A percentile compares a stretch with the other conserved stretches of the same genome.
Conservation (phyloP, 1,284 basidiomycete species). For the Sporisorium graminicola region DNA sequence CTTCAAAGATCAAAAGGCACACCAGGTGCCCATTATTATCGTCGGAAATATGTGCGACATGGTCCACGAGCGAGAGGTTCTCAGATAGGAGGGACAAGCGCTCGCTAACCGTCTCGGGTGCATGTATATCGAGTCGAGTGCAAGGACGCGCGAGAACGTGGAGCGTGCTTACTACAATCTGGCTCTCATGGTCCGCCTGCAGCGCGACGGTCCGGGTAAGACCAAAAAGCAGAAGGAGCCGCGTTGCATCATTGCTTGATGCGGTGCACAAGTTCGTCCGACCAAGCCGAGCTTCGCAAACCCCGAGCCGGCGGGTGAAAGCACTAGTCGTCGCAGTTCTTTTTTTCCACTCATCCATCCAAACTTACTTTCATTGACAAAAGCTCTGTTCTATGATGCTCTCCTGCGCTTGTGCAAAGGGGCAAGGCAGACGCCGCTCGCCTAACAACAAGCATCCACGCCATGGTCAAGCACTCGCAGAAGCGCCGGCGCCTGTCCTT, state of each 20-base stretch:
- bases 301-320: too few relatives aligned
- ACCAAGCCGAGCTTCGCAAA: too few relatives aligned
- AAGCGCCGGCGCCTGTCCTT: too few relatives aligned
- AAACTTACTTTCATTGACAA: too few relatives aligned
- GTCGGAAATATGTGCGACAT: conserved; percentile 91
- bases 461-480: too few relatives aligned
- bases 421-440: too few relatives aligned
- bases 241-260: conserved; percentile 66
- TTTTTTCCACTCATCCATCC: too few relatives aligned
- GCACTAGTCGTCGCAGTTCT: too few relatives aligned
- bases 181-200: conserved; percentile 63
- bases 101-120: conserved; percentile 68
- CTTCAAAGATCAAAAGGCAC: conserved; percentile 69
- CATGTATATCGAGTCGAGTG: conserved; percentile 70
- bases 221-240: conserved; percentile 61
- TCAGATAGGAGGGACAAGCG: conserved; percentile 67
- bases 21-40: conserved; percentile 79
- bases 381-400: too few relatives aligned
- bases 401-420: too few relatives aligned
- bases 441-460: too few relatives aligned
- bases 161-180: conserved; percentile 70
- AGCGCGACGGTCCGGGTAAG: conserved; percentile 55
- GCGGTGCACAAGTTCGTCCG: neutral
- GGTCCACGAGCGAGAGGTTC: conserved; percentile 82
- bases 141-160: conserved; percentile 70